phyloP scores from a whole-genome alignment of 2,329 filamentous ascomycete genomes.

The Arthroderma sp. region DNA sequence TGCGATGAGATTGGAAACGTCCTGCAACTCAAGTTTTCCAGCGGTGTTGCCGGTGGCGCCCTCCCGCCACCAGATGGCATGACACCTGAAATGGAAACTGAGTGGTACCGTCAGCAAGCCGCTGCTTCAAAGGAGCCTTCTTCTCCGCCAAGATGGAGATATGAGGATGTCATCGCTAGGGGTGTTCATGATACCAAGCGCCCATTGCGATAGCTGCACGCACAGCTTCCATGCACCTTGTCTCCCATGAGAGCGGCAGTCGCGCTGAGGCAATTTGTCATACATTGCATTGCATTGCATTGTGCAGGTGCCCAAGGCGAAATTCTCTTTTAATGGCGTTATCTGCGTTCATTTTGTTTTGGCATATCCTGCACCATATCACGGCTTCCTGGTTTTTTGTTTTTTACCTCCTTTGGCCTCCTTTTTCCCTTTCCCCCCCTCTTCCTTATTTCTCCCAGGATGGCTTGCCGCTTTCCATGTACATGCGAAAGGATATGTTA shows the following conservation, averaged over 20 bases:
- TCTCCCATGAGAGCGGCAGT: neutral
- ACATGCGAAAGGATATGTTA: neutral
- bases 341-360: neutral
- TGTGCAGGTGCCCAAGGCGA: neutral
- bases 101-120: conserved; percentile 44
- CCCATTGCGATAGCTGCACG: conserved; percentile 48
- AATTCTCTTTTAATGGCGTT: neutral
- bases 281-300: conserved; percentile 3
- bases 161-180: conserved; percentile 60
- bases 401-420: neutral
- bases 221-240: neutral
- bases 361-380: neutral
- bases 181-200: conserved; percentile 66
- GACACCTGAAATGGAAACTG: conserved; percentile 57
- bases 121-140: conserved; percentile 42
- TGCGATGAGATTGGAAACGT: conserved; percentile 89
- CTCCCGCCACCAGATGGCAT: conserved; percentile 62
- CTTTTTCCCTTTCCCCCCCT: neutral
- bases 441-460: neutral
- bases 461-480: neutral
- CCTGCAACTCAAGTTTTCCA: conserved; percentile 93
- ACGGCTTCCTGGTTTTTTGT: neutral
- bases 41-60: conserved; percentile 79
- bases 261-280: neutral
- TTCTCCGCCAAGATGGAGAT: conserved; percentile 63